Conservation (phyloP, 257 asterid genomes). For the Jasminum sambac region DNA sequence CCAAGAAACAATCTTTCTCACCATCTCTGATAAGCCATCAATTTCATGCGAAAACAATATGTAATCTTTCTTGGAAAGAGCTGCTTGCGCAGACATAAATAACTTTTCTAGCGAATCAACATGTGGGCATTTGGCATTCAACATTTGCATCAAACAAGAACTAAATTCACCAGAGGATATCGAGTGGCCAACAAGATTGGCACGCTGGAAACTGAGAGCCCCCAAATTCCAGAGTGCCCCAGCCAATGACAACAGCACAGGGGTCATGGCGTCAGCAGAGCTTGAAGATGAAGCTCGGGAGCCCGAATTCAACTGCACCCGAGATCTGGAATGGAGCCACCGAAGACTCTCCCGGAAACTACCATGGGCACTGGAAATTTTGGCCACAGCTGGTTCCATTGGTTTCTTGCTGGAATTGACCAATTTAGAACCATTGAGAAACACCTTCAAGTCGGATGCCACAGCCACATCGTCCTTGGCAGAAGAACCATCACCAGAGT, state of each 20-base stretch:
- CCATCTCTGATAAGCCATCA: constrained; percentile 46
- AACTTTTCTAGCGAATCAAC: constrained; percentile 36
- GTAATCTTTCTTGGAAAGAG: constrained; percentile 44
- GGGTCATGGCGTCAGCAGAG: constrained; percentile 43
- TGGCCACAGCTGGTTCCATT: constrained; percentile 42
- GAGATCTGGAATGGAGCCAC: constrained; percentile 54
- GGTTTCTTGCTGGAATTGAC: constrained; percentile 37
- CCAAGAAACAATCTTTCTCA: constrained; percentile 63
- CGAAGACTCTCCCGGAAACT: constrained; percentile 58
- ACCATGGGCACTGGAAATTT: constrained; percentile 69
- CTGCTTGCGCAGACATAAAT: constrained; percentile 32
- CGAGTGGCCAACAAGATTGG: constrained; percentile 38
- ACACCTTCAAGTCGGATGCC: constrained; percentile 70
- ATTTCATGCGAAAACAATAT: constrained; percentile 44
- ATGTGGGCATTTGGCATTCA: constrained; percentile 31
- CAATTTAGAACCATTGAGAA: constrained; percentile 72
- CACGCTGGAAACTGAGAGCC: constrained; percentile 45
- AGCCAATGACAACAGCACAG: constrained; percentile 55
- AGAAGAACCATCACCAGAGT: constrained; percentile 91
- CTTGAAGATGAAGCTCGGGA: constrained; percentile 41
- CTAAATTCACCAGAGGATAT: constrained; percentile 35
- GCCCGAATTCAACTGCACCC: constrained; percentile 75
- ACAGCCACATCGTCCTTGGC: constrained; percentile 84
- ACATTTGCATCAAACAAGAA: constrained; percentile 27
- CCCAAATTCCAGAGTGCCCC: constrained; percentile 56